These are phyloP conservation scores for Herpetomonas muscarum DNA, from an alignment of 208 protist genomes.

Conservation along the genomic window DNA sequence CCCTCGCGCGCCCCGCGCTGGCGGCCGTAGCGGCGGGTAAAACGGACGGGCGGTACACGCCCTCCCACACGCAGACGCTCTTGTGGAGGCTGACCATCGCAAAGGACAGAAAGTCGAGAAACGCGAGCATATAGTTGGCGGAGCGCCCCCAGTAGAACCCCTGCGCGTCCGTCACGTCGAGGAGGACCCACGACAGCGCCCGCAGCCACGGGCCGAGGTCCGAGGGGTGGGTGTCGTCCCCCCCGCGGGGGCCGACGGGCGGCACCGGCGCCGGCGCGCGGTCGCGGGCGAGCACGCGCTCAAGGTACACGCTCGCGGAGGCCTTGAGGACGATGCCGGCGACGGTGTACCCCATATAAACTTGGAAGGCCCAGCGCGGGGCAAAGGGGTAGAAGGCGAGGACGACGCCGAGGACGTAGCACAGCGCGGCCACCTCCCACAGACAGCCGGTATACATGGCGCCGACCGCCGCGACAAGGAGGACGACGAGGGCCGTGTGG, in stretches of 20 bases:
- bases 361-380: slow-evolving; percentile 27
- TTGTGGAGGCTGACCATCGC: slow-evolving; percentile 18
- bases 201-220: slow-evolving; percentile 2
- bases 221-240: slow-evolving; percentile 12
- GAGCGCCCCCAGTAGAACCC: background rate
- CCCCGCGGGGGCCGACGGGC: too few species aligned
- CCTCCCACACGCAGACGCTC: slow-evolving; percentile 28
- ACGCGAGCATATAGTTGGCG: background rate
- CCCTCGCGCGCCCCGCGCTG: background rate
- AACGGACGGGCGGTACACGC: slow-evolving; percentile 19
- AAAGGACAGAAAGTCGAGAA: slow-evolving; percentile 33
- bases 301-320: slow-evolving; percentile 12
- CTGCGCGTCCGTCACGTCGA: slow-evolving; percentile 9
- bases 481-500: slow-evolving; percentile 28
- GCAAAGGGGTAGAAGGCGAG: slow-evolving; percentile 44
- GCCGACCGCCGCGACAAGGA: slow-evolving; percentile 27
- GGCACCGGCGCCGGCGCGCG: too few species aligned
- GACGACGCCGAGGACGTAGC: slow-evolving; percentile 37
- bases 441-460: slow-evolving; percentile 38
- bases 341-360: slow-evolving; percentile 25
- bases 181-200: slow-evolving; percentile 22
- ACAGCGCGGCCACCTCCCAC: slow-evolving; percentile 43
- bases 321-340: slow-evolving; percentile 42
- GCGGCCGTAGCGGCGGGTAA: background rate
- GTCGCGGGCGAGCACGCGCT: slow-evolving; percentile 13